Base-by-base conservation (phyloP, 768 basidiomycete genomes). In the Collybia mongolica region DNA sequence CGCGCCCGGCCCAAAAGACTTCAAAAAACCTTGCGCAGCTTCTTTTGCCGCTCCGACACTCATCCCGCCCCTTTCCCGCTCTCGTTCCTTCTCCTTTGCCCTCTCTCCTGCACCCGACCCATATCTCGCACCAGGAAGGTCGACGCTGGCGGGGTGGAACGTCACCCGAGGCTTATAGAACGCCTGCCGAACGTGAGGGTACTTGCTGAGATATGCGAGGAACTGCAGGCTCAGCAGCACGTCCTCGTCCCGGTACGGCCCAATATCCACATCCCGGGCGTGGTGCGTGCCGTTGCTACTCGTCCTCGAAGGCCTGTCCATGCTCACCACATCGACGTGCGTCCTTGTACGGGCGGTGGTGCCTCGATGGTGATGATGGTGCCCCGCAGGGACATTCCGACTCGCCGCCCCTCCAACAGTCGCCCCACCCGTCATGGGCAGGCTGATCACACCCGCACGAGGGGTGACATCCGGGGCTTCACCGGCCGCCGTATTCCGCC, bases 181-280 rank as follows among this genome's bases (percentile, higher is more conserved):
- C 5, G 94, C 92, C 60, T 94, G 87, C 8, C 97, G 77, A 3
- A 98, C 96, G 65, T 98, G 96, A 0, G 97, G 94, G 64, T 99
- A 98, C 68, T 99, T 98, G 71, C 89, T 93, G 15, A 98, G 77
- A 64, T 99, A 98, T 2, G 97, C 97, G 1, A 99, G 79, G 2
- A 98, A 83, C 65, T 99, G 96, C 11, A 99, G 71, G 17, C 88
- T 83, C 7, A 95, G 80, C 1, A 98, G 73, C 0, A 98, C 92
- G 54, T 97, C 95, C 60, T 99, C 96, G 63, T 98, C 94, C 22
- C 92, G 81, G 68, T 95, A 97, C 0, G 88, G 90, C 0, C 88
- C 88, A 0, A 70, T 64, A 18, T 67, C 69, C 6, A 56, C 46
- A 26, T 46, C 22, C 46, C 29, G 14, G 44, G 41, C 18, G 38